Conservation (phyloP, 257 asterid species). For the Scutellaria galericulata region DNA sequence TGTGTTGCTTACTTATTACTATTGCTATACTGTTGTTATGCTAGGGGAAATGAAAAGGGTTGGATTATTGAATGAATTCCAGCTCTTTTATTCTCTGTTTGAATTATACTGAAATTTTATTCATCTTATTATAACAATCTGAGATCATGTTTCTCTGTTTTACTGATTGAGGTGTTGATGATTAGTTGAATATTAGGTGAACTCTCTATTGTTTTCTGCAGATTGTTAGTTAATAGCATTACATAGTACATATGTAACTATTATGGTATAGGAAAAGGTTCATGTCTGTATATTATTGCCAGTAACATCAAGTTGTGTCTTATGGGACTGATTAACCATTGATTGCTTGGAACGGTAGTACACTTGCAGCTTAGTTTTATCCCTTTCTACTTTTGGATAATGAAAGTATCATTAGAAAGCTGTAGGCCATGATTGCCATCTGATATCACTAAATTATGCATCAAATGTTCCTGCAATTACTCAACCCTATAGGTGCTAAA, state of each 20-base stretch:
- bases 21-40: slow-evolving; percentile 1
- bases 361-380: background rate
- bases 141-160: background rate
- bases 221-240: background rate
- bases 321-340: background rate
- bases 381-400: background rate
- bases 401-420: slow-evolving; percentile 3
- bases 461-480: background rate
- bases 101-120: background rate
- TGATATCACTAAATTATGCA: background rate
- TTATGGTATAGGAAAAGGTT: background rate
- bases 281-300: background rate
- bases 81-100: background rate
- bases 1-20: background rate
- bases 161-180: background rate
- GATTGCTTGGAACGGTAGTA: background rate
- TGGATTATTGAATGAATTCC: background rate
- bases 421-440: background rate
- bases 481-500: background rate
- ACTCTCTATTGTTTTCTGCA: background rate
- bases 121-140: background rate
- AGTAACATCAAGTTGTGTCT: background rate
- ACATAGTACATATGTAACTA: background rate
- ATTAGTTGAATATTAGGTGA: background rate
- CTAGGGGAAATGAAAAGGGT: background rate